Evolutionary conservation across 2,329 filamentous ascomycete genomes (phyloP).

Genomic region (Arthrobotrys iridis): DNA sequence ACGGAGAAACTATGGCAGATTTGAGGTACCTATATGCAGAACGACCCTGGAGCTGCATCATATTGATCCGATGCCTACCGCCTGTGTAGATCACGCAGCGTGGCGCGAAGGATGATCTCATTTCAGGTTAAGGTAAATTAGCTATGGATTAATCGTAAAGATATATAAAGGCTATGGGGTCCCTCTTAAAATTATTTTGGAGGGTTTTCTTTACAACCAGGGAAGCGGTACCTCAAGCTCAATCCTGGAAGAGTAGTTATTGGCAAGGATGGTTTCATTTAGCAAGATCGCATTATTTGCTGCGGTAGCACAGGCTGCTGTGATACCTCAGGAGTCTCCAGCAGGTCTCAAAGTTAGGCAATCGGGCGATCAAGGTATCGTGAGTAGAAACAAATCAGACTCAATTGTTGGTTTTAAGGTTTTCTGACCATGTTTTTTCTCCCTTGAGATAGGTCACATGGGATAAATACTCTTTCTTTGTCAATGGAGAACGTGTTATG

Average conservation of each 20-base stretch:
- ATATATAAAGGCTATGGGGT: constrained; percentile 12
- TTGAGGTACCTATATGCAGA: neutral
- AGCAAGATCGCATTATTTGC: constrained; percentile 41
- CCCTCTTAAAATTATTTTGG: neutral
- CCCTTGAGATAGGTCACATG: constrained; percentile 70
- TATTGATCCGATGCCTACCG: constrained; percentile 43
- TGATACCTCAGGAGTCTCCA: constrained; percentile 39
- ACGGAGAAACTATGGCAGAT: constrained; percentile 52
- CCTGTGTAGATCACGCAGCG: neutral
- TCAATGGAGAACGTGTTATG: constrained; percentile 75
- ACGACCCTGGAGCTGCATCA: constrained; percentile 27
- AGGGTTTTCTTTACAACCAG: neutral
- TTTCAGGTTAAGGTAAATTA: neutral
- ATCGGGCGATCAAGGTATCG: constrained; percentile 21
- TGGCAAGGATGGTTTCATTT: constrained; percentile 46
- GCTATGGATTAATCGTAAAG: neutral
- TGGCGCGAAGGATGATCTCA: neutral
- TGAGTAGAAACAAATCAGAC: constrained; percentile 10
- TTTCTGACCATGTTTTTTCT: too few relatives aligned
- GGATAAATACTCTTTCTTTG: constrained; percentile 76
- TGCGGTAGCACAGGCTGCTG: constrained; percentile 29
- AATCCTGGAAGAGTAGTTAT: neutral
- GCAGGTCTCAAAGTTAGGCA: constrained; percentile 39
- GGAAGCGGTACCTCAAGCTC: constrained; percentile 19
- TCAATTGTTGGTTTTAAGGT: neutral